Conservation (phyloP, 2,329 filamentous ascomycete genomes). For the Alternaria arborescens region DNA sequence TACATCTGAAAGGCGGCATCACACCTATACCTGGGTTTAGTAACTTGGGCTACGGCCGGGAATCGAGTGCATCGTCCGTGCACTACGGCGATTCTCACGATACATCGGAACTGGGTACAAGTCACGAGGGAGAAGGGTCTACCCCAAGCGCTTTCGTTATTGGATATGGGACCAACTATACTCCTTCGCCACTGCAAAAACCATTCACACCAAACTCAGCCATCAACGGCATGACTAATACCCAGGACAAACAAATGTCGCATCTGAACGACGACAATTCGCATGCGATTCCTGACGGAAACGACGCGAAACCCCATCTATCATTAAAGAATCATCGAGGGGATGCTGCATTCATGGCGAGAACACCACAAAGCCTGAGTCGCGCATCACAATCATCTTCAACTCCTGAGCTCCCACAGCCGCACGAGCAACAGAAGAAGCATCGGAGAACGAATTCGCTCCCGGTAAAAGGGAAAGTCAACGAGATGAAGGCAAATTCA, state of each 20-base stretch:
- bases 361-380: constrained; percentile 34
- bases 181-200: constrained; percentile 41
- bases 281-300: constrained; percentile 21
- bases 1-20: constrained; percentile 44
- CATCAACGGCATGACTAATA: constrained; percentile 21
- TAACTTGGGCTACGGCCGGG: constrained; percentile 49
- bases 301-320: constrained; percentile 15
- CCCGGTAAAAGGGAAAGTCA: constrained; percentile 32
- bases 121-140: constrained; percentile 45
- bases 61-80: constrained; percentile 52
- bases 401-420: constrained; percentile 43
- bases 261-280: constrained; percentile 22
- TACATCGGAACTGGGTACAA: constrained; percentile 46
- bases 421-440: constrained; percentile 27
- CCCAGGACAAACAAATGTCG: constrained; percentile 15
- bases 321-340: constrained; percentile 23
- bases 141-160: constrained; percentile 41
- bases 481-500: constrained; percentile 67
- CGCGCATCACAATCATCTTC: constrained; percentile 40
- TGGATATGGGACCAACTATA: constrained; percentile 38
- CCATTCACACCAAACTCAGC: constrained; percentile 36
- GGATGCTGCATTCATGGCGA: constrained; percentile 29
- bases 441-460: constrained; percentile 31
- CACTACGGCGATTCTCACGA: constrained; percentile 50
- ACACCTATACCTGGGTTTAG: constrained; percentile 46